phyloP scores from a whole-genome alignment of 805 yeast genomes.

The Phaffomyces antillensis region DNA sequence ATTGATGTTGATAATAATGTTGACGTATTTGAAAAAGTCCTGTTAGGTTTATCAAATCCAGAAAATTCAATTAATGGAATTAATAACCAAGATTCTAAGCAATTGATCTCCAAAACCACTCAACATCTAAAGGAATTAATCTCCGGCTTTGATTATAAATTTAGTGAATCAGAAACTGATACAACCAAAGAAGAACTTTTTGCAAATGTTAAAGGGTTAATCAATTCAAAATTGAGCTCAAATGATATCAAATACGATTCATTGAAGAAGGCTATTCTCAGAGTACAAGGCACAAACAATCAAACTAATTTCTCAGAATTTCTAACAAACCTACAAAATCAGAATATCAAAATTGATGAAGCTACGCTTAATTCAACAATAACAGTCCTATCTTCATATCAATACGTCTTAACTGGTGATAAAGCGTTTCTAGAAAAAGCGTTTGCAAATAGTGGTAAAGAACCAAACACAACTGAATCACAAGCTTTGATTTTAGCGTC shows the following conservation, averaged over 20 bases:
- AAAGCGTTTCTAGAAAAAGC: not conserved
- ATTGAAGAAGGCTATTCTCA: not conserved
- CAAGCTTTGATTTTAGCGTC: slow-evolving; percentile 37
- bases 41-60: slow-evolving; percentile 2
- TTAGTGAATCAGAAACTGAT: too few species aligned
- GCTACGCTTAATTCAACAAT: not conserved
- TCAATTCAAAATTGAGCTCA: not conserved
- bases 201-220: too few species aligned
- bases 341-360: not conserved
- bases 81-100: not conserved
- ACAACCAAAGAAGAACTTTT: too few species aligned
- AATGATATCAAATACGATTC: not conserved
- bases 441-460: not conserved
- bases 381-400: slow-evolving; percentile 2
- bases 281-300: not conserved
- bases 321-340: not conserved
- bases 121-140: too few species aligned
- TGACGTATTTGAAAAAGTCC: slow-evolving; percentile 1
- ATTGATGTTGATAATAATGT: slow-evolving; percentile 1
- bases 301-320: not conserved
- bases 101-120: not conserved
- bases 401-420: not conserved
- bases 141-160: too few species aligned
- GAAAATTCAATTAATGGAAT: not conserved
- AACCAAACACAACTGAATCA: slow-evolving; percentile 8